Conservation (phyloP, 116 monocot genomes). For the Posidonia oceanica region DNA sequence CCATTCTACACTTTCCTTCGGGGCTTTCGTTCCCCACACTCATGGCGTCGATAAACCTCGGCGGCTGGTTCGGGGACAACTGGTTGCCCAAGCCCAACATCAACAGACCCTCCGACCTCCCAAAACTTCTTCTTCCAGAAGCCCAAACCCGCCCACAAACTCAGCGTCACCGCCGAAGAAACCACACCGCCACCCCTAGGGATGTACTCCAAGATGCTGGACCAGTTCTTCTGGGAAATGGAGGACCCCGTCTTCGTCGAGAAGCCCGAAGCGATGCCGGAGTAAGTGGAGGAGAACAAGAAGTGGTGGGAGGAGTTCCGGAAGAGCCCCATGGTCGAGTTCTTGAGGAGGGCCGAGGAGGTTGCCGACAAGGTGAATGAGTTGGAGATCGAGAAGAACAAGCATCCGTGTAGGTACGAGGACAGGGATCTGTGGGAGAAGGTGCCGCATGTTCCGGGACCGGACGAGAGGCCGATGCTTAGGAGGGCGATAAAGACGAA, state of each 20-base stretch:
- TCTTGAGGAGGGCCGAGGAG: too few relatives aligned
- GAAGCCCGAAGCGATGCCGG: constrained; percentile 42
- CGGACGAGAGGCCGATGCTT: constrained; percentile 79
- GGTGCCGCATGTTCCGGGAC: too few relatives aligned
- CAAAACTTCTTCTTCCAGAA: constrained; percentile 32
- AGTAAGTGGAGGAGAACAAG: constrained; percentile 62
- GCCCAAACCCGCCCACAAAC: constrained; percentile 8
- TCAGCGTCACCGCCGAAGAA: background rate
- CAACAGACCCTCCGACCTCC: constrained; percentile 5
- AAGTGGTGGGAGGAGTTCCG: constrained; percentile 77
- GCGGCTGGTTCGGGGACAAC: constrained; percentile 52
- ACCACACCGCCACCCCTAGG: constrained; percentile 8
- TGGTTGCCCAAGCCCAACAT: constrained; percentile 49
- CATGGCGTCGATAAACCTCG: constrained; percentile 74
- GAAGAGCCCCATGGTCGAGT: too few relatives aligned
- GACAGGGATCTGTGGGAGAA: too few relatives aligned
- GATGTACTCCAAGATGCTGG: constrained; percentile 50
- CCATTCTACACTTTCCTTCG: too few relatives aligned
- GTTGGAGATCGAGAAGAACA: too few relatives aligned
- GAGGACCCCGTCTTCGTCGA: too few relatives aligned
- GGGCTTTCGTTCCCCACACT: too few relatives aligned
- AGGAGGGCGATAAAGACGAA: constrained; percentile 67
- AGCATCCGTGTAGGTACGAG: too few relatives aligned
- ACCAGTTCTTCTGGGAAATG: constrained; percentile 70
- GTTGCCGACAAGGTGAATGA: too few relatives aligned